Evolutionary conservation across 2,329 filamentous ascomycete genomes (phyloP), one percentile per base, ranked within the genome.

Genomic region (Microthyrium microscopicum): DNA sequence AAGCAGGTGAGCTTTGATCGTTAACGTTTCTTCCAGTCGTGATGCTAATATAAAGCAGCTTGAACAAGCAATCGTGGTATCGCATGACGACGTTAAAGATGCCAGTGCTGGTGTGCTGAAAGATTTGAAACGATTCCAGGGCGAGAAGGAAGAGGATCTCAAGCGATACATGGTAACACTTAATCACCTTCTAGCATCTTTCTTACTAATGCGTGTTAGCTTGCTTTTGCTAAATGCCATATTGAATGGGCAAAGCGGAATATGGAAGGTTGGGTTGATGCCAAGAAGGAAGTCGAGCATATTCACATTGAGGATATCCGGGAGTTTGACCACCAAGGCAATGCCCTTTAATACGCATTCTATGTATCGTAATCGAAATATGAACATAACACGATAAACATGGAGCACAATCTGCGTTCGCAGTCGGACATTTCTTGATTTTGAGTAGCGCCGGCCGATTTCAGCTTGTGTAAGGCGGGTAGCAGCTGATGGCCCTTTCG

Each of bases 241-340:
- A 74, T 94, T 39, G 82, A 93, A 52, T 94, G 85, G 85, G 87
- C 85, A 3, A 80, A 77, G 55, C 85, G 87, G 54, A 85, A 79
- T 54, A 73, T 85, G 50, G 82, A 87, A 46, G 83, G 83, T 5
- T 94, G 85, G 85, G 80, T 87, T 47, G 85, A 93, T 51, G 85
- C 85, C 2, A 78, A 76, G 45, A 71, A 71, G 3, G 85, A 94
- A 53, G 80, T 93, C 38, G 71, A 78, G 42, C 92, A 91, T 65
- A 93, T 94, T 54, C 77, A 80, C 20, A 26, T 36, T 20, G 19
- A 18, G 20, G 34, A 36, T 24, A 29, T 36, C 26, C 20, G 20
- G 19, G 20, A 35, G 13, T 35, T n/a, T n/a, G n/a, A n/a, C n/a
- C n/a, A n/a, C n/a, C n/a, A n/a, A n/a, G n/a, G n/a, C n/a, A n/a